Conservation (phyloP, 2,329 filamentous ascomycete genomes). For the Pseudonectria foliicola region DNA sequence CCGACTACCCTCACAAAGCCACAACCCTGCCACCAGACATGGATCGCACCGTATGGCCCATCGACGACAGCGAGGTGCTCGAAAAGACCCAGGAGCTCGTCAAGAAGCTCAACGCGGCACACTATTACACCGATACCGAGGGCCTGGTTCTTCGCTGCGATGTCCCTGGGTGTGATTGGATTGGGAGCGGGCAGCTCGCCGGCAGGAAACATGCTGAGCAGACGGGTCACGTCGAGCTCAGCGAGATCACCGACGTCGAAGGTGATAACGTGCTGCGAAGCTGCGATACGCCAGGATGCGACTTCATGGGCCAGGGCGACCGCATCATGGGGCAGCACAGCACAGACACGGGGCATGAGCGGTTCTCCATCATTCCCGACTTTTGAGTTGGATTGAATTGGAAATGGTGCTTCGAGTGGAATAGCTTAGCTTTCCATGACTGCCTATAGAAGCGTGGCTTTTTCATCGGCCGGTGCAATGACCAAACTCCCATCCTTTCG, state of each 20-base stretch:
- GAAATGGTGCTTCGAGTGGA: no score
- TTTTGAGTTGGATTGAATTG: constrained; percentile 17
- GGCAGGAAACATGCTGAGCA: constrained; percentile 55
- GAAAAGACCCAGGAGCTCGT: constrained; percentile 60
- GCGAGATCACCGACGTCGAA: constrained; percentile 69
- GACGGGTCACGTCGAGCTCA: constrained; percentile 55
- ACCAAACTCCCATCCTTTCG: no score
- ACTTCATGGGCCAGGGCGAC: constrained; percentile 60
- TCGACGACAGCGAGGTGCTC: constrained; percentile 59
- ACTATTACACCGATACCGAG: constrained; percentile 87
- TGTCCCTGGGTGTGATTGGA: constrained; percentile 52
- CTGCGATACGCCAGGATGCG: constrained; percentile 59
- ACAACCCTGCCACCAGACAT: constrained; percentile 60
- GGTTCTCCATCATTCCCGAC: constrained; percentile 32
- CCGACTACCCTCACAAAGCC: constrained; percentile 46
- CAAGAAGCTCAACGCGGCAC: constrained; percentile 54
- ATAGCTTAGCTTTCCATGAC: neutral
- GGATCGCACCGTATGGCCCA: constrained; percentile 58
- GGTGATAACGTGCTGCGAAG: constrained; percentile 69
- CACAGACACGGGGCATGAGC: constrained; percentile 50
- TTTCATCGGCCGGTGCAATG: no score
- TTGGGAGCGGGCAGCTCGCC: constrained; percentile 58
- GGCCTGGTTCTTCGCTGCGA: constrained; percentile 75
- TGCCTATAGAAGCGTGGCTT: neutral
- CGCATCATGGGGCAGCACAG: constrained; percentile 51